These are phyloP conservation scores for Paecilomyces sp. DNA, from an alignment of 2,329 filamentous ascomycete species.

Conservation along the genomic window DNA sequence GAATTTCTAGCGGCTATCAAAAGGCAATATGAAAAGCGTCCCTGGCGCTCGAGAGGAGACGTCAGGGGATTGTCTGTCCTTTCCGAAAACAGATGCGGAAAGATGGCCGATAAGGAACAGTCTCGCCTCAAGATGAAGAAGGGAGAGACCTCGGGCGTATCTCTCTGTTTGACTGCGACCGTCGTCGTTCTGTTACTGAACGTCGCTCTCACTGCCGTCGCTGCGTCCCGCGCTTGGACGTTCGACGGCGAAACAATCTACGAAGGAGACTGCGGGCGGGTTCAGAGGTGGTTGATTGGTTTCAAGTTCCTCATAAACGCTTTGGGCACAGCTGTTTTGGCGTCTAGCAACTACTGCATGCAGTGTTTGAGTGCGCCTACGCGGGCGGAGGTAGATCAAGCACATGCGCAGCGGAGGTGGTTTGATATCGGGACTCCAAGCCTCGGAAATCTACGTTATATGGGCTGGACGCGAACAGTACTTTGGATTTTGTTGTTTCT, in stretches of 20 bases:
- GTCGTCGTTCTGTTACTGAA: neutral
- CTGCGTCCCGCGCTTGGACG: neutral
- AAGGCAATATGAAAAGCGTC: too few relatives aligned
- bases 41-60: too few relatives aligned
- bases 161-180: neutral
- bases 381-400: constrained; percentile 20
- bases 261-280: neutral
- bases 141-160: neutral
- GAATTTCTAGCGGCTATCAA: too few relatives aligned
- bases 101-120: too few relatives aligned
- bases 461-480: neutral
- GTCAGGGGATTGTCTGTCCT: too few relatives aligned
- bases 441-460: constrained; percentile 13
- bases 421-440: constrained; percentile 21
- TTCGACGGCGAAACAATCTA: neutral
- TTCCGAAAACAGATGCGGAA: too few relatives aligned
- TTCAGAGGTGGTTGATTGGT: constrained; percentile 5
- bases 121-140: too few relatives aligned
- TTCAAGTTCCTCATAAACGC: constrained; percentile 25
- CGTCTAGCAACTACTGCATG: constrained; percentile 26
- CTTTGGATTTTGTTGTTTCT: constrained; percentile 6
- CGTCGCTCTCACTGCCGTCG: neutral
- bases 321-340: constrained; percentile 21
- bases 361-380: constrained; percentile 22
- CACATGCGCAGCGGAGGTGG: constrained; percentile 18